These are phyloP conservation scores for Marasmius oreades DNA, from an alignment of 1,284 basidiomycete genomes.

Conservation along the genomic window DNA sequence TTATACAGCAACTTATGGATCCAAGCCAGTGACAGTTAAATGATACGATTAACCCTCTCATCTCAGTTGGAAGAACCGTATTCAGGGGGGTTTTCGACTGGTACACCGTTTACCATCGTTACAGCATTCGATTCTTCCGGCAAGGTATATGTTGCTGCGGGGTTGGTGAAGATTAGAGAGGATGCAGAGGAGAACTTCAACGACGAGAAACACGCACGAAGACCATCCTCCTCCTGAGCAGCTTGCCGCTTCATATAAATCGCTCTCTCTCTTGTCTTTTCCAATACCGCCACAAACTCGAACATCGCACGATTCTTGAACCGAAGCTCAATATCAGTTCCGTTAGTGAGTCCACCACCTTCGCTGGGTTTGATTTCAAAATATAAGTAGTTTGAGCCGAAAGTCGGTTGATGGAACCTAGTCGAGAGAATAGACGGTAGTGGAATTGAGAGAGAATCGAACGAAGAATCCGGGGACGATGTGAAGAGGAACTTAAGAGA, in stretches of 20 bases:
- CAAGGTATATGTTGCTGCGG: conserved; percentile 52
- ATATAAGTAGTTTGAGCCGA: conserved; percentile 62
- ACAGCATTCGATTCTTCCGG: conserved; percentile 41
- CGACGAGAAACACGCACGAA: conserved; percentile 49
- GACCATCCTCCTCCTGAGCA: conserved; percentile 55
- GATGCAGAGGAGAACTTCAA: conserved; percentile 1
- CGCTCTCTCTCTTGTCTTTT: conserved; percentile 71
- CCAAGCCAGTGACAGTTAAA: neutral
- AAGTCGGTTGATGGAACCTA: conserved; percentile 71
- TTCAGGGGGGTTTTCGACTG: conserved; percentile 58
- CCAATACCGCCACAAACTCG: conserved; percentile 63
- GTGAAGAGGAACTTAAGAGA: conserved; percentile 60
- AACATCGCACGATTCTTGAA: conserved; percentile 68
- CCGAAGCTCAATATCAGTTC: conserved; percentile 63
- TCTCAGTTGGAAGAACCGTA: conserved; percentile 42
- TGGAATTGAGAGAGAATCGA: conserved; percentile 55
- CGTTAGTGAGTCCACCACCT: conserved; percentile 59
- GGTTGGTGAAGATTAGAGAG: conserved; percentile 8
- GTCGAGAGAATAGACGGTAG: conserved; percentile 62
- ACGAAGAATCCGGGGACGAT: conserved; percentile 37
- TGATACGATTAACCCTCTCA: neutral
- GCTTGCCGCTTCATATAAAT: conserved; percentile 69
- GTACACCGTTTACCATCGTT: conserved; percentile 33
- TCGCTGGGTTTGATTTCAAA: conserved; percentile 64
- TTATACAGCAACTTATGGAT: neutral